Conservation (phyloP, 2,329 filamentous ascomycete species). For the Trichothecium roseum region DNA sequence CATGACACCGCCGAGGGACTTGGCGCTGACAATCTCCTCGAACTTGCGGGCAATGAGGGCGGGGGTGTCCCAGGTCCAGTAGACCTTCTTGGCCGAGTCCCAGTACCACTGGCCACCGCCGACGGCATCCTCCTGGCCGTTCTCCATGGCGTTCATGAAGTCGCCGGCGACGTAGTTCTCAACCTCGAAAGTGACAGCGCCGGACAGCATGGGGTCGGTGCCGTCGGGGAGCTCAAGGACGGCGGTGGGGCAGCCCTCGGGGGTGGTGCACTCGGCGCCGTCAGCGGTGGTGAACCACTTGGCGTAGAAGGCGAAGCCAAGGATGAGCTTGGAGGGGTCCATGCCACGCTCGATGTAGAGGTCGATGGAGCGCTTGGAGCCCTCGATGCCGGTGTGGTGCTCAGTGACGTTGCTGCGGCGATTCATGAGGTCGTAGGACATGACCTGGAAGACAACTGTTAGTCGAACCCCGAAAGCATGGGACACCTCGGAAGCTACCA, state of each 20-base stretch:
- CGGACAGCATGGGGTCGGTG: conserved; percentile 41
- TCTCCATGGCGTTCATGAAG: conserved; percentile 29
- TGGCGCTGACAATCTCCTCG: conserved; percentile 26
- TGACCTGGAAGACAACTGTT: conserved; percentile 29
- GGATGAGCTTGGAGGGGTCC: conserved; percentile 43
- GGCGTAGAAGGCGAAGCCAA: conserved; percentile 59
- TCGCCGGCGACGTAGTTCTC: conserved; percentile 17
- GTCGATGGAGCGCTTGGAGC: conserved; percentile 43
- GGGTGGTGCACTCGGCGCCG: conserved; percentile 29
- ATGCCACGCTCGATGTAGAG: conserved; percentile 50
- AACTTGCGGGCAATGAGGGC: conserved; percentile 38
- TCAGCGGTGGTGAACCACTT: conserved; percentile 54
- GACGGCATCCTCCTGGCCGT: conserved; percentile 30
- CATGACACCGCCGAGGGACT: conserved; percentile 38
- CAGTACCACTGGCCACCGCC: conserved; percentile 47
- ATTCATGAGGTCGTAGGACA: conserved; percentile 67
- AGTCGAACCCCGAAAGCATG: too few relatives aligned
- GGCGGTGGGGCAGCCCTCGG: conserved; percentile 49
- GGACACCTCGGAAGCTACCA: too few relatives aligned
- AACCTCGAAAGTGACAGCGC: conserved; percentile 28
- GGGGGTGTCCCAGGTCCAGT: conserved; percentile 46
- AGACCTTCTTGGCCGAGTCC: conserved; percentile 31
- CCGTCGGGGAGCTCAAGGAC: conserved; percentile 50
- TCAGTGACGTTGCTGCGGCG: conserved; percentile 55
- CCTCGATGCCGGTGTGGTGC: conserved; percentile 51